phyloP scores from a whole-genome alignment of 345 rosid species.

The Arabidopsis suecica region DNA sequence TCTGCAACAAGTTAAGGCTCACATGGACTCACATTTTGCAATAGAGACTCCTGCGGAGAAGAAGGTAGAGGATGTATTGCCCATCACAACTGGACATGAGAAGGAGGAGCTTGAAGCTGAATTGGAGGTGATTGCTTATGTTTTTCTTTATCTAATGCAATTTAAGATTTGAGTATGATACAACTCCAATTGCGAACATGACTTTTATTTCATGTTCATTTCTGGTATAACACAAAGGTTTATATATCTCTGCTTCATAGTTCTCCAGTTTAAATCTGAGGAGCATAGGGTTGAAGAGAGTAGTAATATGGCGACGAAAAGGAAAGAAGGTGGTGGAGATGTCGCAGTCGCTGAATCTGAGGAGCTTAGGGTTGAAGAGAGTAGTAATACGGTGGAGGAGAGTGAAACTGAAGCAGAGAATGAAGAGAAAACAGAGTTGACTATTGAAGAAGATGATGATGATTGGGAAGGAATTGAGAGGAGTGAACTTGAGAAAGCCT shows the following conservation, averaged over 20 bases:
- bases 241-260: too few species aligned
- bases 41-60: conserved; percentile 54
- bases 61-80: conserved; percentile 82
- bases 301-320: too few species aligned
- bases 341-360: conserved; percentile 37
- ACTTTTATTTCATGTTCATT: too few species aligned
- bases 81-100: conserved; percentile 93
- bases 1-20: too few species aligned
- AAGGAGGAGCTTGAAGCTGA: conserved; percentile 86
- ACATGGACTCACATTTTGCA: conserved; percentile 26
- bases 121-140: conserved; percentile 55
- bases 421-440: conserved; percentile 30
- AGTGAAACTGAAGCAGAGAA: conserved; percentile 25
- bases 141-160: background rate
- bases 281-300: too few species aligned
- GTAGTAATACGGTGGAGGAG: conserved; percentile 32
- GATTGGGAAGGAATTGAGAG: conserved; percentile 96
- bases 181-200: too few species aligned
- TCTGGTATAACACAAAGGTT: too few species aligned
- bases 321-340: conserved; percentile 26
- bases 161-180: background rate
- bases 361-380: conserved; percentile 42
- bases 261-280: too few species aligned
- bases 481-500: conserved; percentile 77
- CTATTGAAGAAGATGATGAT: conserved; percentile 39